Evolutionary conservation across 108 stramenopile species (phyloP), one percentile per base, ranked within the genome.

Genomic region (Pseudonitzschia multiseries): DNA sequence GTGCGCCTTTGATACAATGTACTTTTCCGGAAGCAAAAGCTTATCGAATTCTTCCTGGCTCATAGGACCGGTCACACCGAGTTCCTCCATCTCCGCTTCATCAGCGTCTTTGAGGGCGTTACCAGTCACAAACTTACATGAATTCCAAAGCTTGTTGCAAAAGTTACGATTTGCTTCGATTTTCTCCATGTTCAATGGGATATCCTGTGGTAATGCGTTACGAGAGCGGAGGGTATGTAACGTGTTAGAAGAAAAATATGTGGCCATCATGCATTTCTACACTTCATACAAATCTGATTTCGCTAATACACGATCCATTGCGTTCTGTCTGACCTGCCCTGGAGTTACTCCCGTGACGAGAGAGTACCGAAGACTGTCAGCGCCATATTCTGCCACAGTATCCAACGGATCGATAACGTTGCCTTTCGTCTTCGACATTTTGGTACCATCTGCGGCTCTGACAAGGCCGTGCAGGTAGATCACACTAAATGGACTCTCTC

Each of bases 391-490:
- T 9, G 92, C 94, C 24, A 98, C 97, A 43, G 97, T 97, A 68
- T 97, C 96, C 29, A 98, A 70, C 8, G 99, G 99, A 85, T 99
- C 99, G 41, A 99, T 82, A 8, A 99, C 99, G 71, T 99, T 99
- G 22, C 99, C 99, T 74, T 97, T 97, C 12, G 97, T 98, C 79
- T 99, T 99, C 57, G 95, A 96, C 99, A 99, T 99, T 84, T 99
- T 99, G 56, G 65, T 93, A 48, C 97, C 97, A 81, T 96, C 88
- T 8, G 85, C 90, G 68, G 98, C 99, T 46, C 97, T 93, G 29
- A 99, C 97, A 41, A 99, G 85, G n/a, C 94, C 95, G 75, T 97
- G 96, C 33, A 98, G 69, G 72, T 95, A 95, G 63, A 99, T 85
- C 1, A 90, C 91, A 61, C 89, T 73, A 79, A 99, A 99, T n/a